These are phyloP conservation scores for Cenchrus americanus DNA, from an alignment of 176 grass and related monocot species.

Conservation along the genomic window DNA sequence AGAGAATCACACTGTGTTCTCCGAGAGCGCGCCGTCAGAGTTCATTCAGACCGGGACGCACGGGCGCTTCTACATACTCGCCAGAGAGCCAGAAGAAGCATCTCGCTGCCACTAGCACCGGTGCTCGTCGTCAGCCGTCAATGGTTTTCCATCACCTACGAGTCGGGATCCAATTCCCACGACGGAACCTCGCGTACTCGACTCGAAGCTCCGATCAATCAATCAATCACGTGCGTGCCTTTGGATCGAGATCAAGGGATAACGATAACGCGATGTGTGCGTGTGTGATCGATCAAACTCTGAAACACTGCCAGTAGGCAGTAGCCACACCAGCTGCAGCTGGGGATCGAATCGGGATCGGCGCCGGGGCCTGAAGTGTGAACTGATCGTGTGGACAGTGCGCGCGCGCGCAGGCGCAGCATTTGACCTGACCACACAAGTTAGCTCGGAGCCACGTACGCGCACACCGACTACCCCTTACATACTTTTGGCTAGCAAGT, in stretches of 20 bases:
- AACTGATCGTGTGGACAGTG: conserved; percentile 3
- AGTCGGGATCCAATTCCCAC: background rate
- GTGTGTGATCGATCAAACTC: background rate
- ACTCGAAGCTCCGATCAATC: background rate
- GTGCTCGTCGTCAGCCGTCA: background rate
- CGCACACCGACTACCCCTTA: too few relatives aligned
- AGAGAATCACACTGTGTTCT: too few relatives aligned
- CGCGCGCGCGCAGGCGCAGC: background rate
- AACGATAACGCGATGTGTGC: too few relatives aligned
- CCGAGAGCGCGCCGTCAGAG: too few relatives aligned
- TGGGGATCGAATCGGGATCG: background rate
- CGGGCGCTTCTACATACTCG: too few relatives aligned
- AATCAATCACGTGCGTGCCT: background rate
- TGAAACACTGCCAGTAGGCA: too few relatives aligned
- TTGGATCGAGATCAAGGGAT: background rate
- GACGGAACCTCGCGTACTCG: background rate
- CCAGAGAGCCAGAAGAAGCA: too few relatives aligned
- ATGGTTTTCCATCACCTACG: background rate
- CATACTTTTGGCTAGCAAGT: background rate
- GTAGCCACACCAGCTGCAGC: too few relatives aligned
- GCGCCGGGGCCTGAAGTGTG: background rate
- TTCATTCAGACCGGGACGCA: too few relatives aligned
- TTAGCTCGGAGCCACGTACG: background rate
- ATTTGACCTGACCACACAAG: background rate
- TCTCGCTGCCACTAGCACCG: background rate